Base-by-base conservation (phyloP, 2,329 filamentous ascomycete genomes). In the Emmonsia crescens region DNA sequence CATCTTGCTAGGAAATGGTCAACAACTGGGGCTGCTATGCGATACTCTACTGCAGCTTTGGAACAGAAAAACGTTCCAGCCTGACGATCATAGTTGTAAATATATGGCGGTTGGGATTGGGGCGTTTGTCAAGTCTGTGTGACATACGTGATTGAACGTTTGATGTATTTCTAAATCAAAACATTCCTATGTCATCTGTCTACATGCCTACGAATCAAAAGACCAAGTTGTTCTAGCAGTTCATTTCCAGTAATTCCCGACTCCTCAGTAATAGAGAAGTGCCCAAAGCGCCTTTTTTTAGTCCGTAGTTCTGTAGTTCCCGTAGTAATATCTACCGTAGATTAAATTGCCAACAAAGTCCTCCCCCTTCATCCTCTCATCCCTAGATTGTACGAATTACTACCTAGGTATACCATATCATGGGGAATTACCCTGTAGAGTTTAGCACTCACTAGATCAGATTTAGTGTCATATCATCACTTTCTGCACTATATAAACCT, bases 1-100 rank as follows among this genome's bases (percentile, higher is more conserved):
- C 27, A 70, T 27, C 21, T 42, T 49, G 38, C 29, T 24, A 60
- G 44, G 68, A 61, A 68, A 67, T 66, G 67, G 67, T 64, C 70
- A 72, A 70, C 54, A 62, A 54, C 48, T 24, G 48, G 59, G 52
- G 46, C 58, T 66, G 63, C n/a, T 48, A 46, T 59, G 60, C 67
- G 67, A 54, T 59, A 33, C 40, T 24, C 12, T n/a, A 21, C 9
- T 16, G n/a, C n/a, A 1, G 27, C 27, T 6, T 33, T 61, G 24
- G 40, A 24, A 55, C 55, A 31, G 55, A 8, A 21, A 44, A 44
- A 48, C 21, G 21, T 31, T n/a, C 38, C 36, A 57, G 24, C 14
- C 54, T 42, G 36, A 38, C 54, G 12, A 56, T 40, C 33, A 56
- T 56, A 36, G 36, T 29, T 52, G 48, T 46, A 52, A 52, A 31